Evolutionary conservation across 2,329 filamentous ascomycete species (phyloP), one percentile per base, ranked within the genome.

Genomic region (Parastagonospora nodorum): DNA sequence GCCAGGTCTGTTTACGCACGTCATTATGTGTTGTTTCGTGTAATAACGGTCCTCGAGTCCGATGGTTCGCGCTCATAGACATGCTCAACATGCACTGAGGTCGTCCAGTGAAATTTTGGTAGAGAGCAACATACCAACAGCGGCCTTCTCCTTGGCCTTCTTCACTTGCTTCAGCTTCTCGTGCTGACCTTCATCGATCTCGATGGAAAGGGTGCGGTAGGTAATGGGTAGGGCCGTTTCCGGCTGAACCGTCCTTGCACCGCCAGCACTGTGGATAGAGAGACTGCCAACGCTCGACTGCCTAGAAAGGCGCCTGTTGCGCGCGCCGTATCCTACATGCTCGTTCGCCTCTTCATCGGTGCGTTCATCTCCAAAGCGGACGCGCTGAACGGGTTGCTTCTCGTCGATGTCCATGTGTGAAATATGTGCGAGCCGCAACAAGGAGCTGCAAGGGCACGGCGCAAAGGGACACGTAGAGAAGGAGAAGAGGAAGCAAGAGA

Each of bases 161-260:
- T 68, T 73, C 24, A 57, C 48, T 14, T 57, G 60, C 35, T 60
- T 55, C 50, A 69, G 65, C 32, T 68, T 65, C 47, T 60, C 64
- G 15, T 63, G 57, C 32, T 67, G 64, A 45, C 50, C 61, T 53
- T 73, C 60, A 50, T 68, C 74, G 48, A 79, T 73, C 50, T 76
- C 75, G 52, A 77, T 78, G 1, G 76, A 78, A 9, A 78, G 56
- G 2, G 76, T 79, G 27, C 76, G 67, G 57, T 75, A 79, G 24
- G 71, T 66, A 48, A 78, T 78, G 12, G 77, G 77, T 5, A 79
- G 63, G 0, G 68, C 75, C 43, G 77, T 68, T 38, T 68, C 68
- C 2, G 75, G 77, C 42, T 78, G 74, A n/a, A 79, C 65, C 37
- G 55, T 67, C 29, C 68, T 61, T 33, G 61, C 53, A 15, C 59